Conservation (phyloP, 106 monocot genomes). For the Gastrodia elata region DNA sequence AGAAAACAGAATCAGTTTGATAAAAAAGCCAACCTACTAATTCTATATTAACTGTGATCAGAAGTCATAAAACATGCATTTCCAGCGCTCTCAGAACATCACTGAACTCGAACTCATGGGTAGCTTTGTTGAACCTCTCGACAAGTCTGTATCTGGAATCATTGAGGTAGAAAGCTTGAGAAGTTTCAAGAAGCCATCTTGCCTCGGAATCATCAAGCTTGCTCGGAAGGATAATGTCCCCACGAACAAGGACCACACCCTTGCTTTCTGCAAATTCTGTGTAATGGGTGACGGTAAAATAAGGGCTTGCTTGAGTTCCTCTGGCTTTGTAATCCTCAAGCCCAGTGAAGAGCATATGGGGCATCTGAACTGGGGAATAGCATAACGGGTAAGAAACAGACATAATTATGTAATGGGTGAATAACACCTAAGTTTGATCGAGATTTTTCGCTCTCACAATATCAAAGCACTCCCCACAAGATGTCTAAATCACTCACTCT, state of each 20-base stretch:
- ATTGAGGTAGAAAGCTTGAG: slow-evolving; percentile 85
- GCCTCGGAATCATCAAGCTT: slow-evolving; percentile 77
- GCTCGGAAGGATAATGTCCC: slow-evolving; percentile 87
- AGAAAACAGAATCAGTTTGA: background rate
- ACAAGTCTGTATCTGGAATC: slow-evolving; percentile 74
- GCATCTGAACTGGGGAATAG: slow-evolving; percentile 66
- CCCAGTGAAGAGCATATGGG: slow-evolving; percentile 79
- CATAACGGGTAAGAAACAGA: background rate
- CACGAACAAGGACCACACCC: slow-evolving; percentile 68
- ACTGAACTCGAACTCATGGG: slow-evolving; percentile 88
- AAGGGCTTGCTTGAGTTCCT: slow-evolving; percentile 91
- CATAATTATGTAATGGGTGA: too few species aligned
- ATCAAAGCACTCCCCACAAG: too few species aligned
- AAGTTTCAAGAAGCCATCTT: slow-evolving; percentile 64
- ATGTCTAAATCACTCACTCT: too few species aligned
- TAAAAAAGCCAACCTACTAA: background rate
- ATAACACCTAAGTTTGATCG: too few species aligned
- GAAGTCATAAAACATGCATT: slow-evolving; percentile 49
- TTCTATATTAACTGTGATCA: background rate
- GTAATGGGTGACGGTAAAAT: slow-evolving; percentile 72
- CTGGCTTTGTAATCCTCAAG: slow-evolving; percentile 96
- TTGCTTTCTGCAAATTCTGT: slow-evolving; percentile 84
- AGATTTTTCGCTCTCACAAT: too few species aligned
- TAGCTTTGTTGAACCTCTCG: slow-evolving; percentile 85
- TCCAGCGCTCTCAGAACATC: slow-evolving; percentile 88